A percentile compares a stretch with the other conserved stretches of the same genome.
phyloP scores from a whole-genome alignment of 768 basidiomycete genomes.

The Botryobasidium botryosum region DNA sequence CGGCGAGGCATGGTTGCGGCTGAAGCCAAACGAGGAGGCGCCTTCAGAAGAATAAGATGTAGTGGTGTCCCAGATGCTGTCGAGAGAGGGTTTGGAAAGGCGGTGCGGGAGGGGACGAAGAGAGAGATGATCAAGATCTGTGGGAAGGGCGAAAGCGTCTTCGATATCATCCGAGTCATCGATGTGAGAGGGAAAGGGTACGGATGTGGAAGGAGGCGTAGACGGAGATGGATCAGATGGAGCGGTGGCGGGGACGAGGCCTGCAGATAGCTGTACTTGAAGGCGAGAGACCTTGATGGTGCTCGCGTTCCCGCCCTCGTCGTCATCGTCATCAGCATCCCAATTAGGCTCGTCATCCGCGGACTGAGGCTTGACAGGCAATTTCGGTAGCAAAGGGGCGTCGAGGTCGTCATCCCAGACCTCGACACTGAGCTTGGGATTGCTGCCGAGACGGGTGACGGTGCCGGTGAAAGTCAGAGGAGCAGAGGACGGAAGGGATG shows the following conservation, averaged over 20 bases:
- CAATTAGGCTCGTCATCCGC: slow-evolving; percentile 22
- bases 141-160: slow-evolving; percentile 64
- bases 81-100: slow-evolving; percentile 66
- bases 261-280: background rate
- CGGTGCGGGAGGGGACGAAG: slow-evolving; percentile 65
- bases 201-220: slow-evolving; percentile 21
- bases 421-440: slow-evolving; percentile 36
- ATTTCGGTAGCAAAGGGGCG: slow-evolving; percentile 33
- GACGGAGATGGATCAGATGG: background rate
- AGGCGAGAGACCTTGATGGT: slow-evolving; percentile 51
- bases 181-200: slow-evolving; percentile 20
- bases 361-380: slow-evolving; percentile 17
- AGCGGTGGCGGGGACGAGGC: background rate
- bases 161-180: slow-evolving; percentile 64
- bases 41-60: slow-evolving; percentile 77
- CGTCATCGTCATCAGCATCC: slow-evolving; percentile 29
- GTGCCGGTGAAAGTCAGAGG: slow-evolving; percentile 1
- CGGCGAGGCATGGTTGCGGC: slow-evolving; percentile 48
- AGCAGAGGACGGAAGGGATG: background rate
- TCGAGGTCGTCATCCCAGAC: slow-evolving; percentile 76
- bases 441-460: slow-evolving; percentile 5
- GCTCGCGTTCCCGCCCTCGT: slow-evolving; percentile 66
- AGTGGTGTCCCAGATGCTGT: slow-evolving; percentile 64
- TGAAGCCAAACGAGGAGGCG: slow-evolving; percentile 60
- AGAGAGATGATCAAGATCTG: slow-evolving; percentile 65